A percentile compares a stretch with the other conserved stretches of the same genome.
Evolutionary conservation across 2,329 filamentous ascomycete species (phyloP).

Genomic region (Penicillium verrucosum): DNA sequence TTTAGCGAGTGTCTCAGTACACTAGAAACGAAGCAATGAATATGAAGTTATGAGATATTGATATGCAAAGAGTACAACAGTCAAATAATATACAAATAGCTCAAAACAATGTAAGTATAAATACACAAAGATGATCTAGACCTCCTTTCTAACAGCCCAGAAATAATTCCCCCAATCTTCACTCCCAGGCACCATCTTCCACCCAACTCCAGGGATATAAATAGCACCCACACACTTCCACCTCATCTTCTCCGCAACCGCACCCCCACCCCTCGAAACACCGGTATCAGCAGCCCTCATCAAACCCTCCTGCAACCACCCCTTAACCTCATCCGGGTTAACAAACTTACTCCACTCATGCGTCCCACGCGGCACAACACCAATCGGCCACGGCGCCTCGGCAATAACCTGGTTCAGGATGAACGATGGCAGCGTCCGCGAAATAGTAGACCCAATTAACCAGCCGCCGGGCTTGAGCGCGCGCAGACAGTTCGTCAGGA

Average conservation of each 20-base stretch:
- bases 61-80: background rate
- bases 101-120: background rate
- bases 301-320: slow-evolving; percentile 42
- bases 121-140: slow-evolving; percentile 20
- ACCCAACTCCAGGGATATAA: slow-evolving; percentile 86
- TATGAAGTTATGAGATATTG: background rate
- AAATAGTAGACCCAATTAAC: slow-evolving; percentile 89
- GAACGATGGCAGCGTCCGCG: slow-evolving; percentile 84
- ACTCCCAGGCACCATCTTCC: slow-evolving; percentile 76
- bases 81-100: background rate
- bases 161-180: slow-evolving; percentile 95
- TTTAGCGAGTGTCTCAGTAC: background rate
- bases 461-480: slow-evolving; percentile 89
- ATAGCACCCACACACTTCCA: slow-evolving; percentile 78
- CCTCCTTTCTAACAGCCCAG: slow-evolving; percentile 69
- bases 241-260: slow-evolving; percentile 35
- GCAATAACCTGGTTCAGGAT: slow-evolving; percentile 88
- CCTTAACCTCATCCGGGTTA: slow-evolving; percentile 67
- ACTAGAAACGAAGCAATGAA: background rate
- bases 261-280: slow-evolving; percentile 23
- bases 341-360: slow-evolving; percentile 98
- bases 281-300: slow-evolving; percentile 50
- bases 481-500: slow-evolving; percentile 52
- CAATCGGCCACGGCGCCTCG: slow-evolving; percentile 66
- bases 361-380: slow-evolving; percentile 86